Conservation (phyloP, 805 yeast species). For the Candida ovalis region DNA sequence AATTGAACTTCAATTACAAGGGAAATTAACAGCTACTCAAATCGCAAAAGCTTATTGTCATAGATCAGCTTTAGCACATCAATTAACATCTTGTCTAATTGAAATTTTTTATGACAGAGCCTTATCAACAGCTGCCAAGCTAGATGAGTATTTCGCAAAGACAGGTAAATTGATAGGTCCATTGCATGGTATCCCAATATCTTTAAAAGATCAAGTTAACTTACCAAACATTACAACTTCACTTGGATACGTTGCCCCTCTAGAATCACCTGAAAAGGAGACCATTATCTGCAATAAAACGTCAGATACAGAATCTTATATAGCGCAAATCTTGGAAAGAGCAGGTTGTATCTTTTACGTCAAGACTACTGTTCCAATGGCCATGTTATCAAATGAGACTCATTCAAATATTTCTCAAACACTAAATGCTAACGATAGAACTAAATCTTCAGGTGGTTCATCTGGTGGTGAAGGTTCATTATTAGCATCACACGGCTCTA, state of each 20-base stretch:
- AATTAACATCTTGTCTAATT: conserved; percentile 38
- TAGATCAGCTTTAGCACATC: conserved; percentile 40
- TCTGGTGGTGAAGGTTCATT: conserved; percentile 45
- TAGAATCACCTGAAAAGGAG: conserved; percentile 28
- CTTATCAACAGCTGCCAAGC: conserved; percentile 33
- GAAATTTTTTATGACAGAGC: conserved; percentile 42
- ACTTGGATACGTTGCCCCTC: conserved; percentile 35
- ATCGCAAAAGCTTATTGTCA: conserved; percentile 40
- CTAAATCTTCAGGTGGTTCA: conserved; percentile 39
- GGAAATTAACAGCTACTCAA: conserved; percentile 32
- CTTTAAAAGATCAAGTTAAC: conserved; percentile 43
- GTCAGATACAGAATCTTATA: conserved; percentile 27
- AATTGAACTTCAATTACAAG: conserved; percentile 24
- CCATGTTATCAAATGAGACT: conserved; percentile 40
- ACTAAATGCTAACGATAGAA: conserved; percentile 36
- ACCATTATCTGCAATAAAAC: conserved; percentile 25
- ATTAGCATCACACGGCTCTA: conserved; percentile 28
- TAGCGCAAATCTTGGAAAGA: conserved; percentile 31
- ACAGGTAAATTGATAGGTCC: conserved; percentile 38
- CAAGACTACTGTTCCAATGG: conserved; percentile 42
- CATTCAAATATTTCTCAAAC: conserved; percentile 36
- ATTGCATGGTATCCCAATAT: conserved; percentile 44
- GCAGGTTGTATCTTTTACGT: conserved; percentile 42
- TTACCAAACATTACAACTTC: conserved; percentile 37
- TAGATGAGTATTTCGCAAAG: conserved; percentile 34